phyloP scores from a whole-genome alignment of 208 protist genomes.

The Wallacemonas collosoma region DNA sequence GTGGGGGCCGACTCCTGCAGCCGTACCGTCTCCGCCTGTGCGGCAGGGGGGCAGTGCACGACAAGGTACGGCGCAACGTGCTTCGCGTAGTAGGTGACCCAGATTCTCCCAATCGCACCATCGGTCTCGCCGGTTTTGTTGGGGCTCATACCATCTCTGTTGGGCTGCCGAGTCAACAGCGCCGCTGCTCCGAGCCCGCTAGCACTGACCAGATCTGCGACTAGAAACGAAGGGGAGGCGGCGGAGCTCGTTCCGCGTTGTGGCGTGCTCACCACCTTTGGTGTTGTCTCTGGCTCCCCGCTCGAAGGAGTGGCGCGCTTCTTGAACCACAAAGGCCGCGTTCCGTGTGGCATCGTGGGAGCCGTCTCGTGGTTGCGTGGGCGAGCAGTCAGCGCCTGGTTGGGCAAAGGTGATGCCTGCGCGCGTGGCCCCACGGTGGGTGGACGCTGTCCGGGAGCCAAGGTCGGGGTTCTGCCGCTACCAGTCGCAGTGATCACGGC shows the following conservation, averaged over 20 bases:
- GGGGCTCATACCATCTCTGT: neutral
- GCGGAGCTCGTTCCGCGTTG: neutral
- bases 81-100: conserved; percentile 17
- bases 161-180: neutral
- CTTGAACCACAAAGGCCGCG: neutral
- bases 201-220: conserved; percentile 1
- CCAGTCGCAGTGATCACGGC: too few species aligned
- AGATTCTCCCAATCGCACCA: neutral
- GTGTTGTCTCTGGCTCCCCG: neutral
- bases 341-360: neutral
- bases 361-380: neutral
- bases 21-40: neutral
- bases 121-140: neutral
- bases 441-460: too few species aligned
- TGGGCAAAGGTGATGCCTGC: too few species aligned
- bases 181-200: conserved; percentile 8
- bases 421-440: too few species aligned
- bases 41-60: neutral
- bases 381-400: neutral
- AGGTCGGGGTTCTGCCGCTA: too few species aligned
- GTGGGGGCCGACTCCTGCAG: conserved; percentile 3
- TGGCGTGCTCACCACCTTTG: neutral
- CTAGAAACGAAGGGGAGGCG: neutral
- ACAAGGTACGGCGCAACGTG: neutral
- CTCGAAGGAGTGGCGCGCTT: neutral